These are phyloP conservation scores for Fonsecaea nubica DNA, from an alignment of 2,329 filamentous ascomycete species.

Conservation along the genomic window DNA sequence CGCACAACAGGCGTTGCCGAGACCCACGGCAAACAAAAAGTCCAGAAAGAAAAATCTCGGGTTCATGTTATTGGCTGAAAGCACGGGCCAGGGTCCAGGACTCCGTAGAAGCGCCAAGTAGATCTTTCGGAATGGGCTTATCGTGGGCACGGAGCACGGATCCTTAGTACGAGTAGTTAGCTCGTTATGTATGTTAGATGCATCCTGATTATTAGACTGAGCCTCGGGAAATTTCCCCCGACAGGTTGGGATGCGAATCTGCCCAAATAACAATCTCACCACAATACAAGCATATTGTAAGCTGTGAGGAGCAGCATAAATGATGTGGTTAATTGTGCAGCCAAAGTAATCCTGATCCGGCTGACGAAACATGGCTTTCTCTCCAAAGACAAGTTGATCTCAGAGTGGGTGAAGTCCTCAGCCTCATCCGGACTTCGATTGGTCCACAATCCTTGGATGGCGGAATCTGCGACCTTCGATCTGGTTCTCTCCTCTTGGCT, in stretches of 20 bases:
- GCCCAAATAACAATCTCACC: not conserved
- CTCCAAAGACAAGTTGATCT: not conserved
- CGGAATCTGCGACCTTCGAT: slow-evolving; percentile 7
- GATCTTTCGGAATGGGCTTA: not conserved
- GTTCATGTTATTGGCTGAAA: not conserved
- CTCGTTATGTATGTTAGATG: too few species aligned
- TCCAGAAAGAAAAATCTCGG: not conserved
- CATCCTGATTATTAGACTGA: not conserved
- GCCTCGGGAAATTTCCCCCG: not conserved
- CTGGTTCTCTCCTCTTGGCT: slow-evolving; percentile 4
- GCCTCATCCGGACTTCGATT: slow-evolving; percentile 1
- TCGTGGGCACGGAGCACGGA: not conserved
- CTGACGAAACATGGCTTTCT: not conserved
- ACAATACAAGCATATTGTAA: not conserved
- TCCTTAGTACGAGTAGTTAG: not conserved
- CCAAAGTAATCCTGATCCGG: not conserved
- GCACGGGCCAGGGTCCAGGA: not conserved
- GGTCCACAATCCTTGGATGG: not conserved
- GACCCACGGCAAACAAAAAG: not conserved
- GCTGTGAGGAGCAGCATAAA: not conserved
- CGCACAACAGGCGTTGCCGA: not conserved
- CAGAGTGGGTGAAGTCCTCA: not conserved
- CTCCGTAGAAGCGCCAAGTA: not conserved
- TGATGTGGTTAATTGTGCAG: not conserved
- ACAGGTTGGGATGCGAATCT: not conserved